Conservation (phyloP, 208 protist genomes). For the Hexamita inflata region DNA sequence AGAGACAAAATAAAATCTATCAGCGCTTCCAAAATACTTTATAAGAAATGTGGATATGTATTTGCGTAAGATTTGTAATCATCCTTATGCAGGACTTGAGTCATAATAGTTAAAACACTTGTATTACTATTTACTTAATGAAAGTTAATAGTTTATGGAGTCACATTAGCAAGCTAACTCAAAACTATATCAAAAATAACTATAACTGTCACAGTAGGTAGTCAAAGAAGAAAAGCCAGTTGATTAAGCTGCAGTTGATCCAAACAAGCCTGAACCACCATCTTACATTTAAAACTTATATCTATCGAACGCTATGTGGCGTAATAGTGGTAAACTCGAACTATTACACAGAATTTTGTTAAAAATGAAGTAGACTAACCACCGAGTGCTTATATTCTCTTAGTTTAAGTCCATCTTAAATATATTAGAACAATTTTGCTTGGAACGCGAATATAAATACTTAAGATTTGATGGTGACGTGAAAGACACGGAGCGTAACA, state of each 20-base stretch:
- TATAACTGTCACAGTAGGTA: background rate
- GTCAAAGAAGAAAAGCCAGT: background rate
- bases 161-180: background rate
- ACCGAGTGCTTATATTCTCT: slow-evolving; percentile 19
- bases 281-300: background rate
- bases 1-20: background rate
- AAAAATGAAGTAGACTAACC: slow-evolving; percentile 13
- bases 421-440: background rate
- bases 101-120: background rate
- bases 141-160: background rate
- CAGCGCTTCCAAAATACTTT: slow-evolving; percentile 6
- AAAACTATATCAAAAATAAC: background rate
- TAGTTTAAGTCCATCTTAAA: slow-evolving; percentile 10
- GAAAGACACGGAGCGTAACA: slow-evolving; percentile 1
- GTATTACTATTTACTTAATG: background rate
- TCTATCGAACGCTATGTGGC: background rate
- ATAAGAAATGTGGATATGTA: slow-evolving; percentile 27
- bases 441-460: background rate
- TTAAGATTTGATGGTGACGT: slow-evolving; percentile 21
- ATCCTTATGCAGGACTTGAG: slow-evolving; percentile 7
- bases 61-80: slow-evolving; percentile 16
- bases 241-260: background rate
- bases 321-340: slow-evolving; percentile 7
- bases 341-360: background rate
- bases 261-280: background rate